Percentiles rank a stretch among this genome's conserved stretches.
phyloP scores from a whole-genome alignment of 2,329 filamentous ascomycete species.

The Arthrobotrys musiformis region DNA sequence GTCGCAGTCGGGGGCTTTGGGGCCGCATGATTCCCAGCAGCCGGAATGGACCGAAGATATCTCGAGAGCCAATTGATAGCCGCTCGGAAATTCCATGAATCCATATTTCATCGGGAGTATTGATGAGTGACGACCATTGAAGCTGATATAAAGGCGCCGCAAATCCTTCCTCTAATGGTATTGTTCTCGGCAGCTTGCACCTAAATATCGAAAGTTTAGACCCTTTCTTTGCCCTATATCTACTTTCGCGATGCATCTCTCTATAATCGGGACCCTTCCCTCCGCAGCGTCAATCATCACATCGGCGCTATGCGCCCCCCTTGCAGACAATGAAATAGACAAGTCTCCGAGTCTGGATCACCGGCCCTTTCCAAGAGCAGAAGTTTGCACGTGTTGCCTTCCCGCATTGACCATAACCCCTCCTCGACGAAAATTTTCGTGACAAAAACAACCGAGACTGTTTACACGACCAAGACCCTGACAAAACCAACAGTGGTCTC shows the following conservation, averaged over 20 bases:
- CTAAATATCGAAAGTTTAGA: too few relatives aligned
- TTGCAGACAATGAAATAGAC: background rate
- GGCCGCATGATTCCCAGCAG: background rate
- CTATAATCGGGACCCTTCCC: background rate
- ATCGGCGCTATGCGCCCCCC: background rate
- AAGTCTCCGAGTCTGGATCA: conserved; percentile 3
- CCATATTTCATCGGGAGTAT: too few relatives aligned
- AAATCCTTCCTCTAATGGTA: background rate
- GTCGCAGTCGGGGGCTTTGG: background rate
- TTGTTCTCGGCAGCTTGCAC: background rate
- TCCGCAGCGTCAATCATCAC: background rate
- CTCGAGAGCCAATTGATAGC: background rate
- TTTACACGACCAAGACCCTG: conserved; percentile 27
- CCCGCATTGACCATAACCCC: conserved; percentile 19
- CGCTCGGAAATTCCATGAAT: too few relatives aligned
- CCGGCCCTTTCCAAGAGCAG: conserved; percentile 18
- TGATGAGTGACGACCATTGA: too few relatives aligned
- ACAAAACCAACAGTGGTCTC: background rate
- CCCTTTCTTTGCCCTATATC: background rate
- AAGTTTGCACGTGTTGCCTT: conserved; percentile 20
- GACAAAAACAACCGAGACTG: conserved; percentile 12
- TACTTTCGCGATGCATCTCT: background rate
- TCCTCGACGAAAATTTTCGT: conserved; percentile 12
- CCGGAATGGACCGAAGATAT: too few relatives aligned
- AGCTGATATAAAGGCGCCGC: background rate